Evolutionary conservation across 768 basidiomycete genomes (phyloP).

Genomic region (Serendipita sp.): DNA sequence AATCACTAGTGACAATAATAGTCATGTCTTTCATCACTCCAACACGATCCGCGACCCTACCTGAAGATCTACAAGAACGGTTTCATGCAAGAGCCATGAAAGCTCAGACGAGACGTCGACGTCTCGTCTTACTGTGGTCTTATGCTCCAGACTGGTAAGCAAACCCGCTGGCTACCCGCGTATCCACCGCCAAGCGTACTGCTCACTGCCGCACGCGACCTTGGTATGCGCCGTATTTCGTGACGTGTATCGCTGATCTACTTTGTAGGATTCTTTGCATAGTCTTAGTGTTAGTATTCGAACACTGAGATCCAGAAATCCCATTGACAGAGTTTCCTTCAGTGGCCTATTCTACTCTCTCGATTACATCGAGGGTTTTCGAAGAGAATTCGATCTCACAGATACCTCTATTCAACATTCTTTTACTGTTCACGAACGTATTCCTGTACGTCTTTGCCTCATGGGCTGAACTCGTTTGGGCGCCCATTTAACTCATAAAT

Average conservation of each 20-base stretch:
- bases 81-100: neutral
- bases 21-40: too few relatives aligned
- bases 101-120: neutral
- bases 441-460: slow-evolving; percentile 37
- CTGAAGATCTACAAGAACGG: too few relatives aligned
- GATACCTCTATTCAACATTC: slow-evolving; percentile 30
- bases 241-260: neutral
- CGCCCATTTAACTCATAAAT: neutral
- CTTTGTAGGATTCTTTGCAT: slow-evolving; percentile 48
- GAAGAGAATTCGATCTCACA: slow-evolving; percentile 58
- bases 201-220: neutral
- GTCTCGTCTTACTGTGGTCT: neutral
- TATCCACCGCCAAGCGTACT: neutral
- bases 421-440: slow-evolving; percentile 51
- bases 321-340: neutral
- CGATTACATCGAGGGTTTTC: slow-evolving; percentile 52
- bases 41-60: too few relatives aligned
- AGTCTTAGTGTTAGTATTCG: slow-evolving; percentile 38
- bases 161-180: neutral
- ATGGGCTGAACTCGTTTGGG: neutral
- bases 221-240: neutral
- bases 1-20: too few relatives aligned
- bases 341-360: slow-evolving; percentile 50
- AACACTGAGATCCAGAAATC: neutral
- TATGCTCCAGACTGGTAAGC: neutral